A percentile compares a stretch with the other conserved stretches of the same genome.
phyloP scores from a whole-genome alignment of 352 stramenopile species.

The Globisporangium uncinulatum region DNA sequence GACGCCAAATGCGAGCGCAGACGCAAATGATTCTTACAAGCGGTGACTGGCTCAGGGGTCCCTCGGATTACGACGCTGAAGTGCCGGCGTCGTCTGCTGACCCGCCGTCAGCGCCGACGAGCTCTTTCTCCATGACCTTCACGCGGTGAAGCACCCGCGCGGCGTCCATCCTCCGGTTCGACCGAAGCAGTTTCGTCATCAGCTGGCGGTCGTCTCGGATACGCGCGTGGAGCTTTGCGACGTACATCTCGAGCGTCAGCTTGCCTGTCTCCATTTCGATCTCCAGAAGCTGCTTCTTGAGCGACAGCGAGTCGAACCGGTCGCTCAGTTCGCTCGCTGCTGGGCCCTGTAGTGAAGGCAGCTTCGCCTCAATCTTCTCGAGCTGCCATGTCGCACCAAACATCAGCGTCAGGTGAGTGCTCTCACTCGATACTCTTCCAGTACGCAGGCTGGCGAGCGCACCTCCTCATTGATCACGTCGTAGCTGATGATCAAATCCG shows the following conservation, averaged over 20 bases:
- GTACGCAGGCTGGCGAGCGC: background rate
- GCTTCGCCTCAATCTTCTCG: slow-evolving; percentile 52
- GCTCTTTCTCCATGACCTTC: slow-evolving; percentile 76
- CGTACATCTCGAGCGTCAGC: slow-evolving; percentile 68
- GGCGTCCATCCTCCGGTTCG: slow-evolving; percentile 44
- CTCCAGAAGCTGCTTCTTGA: slow-evolving; percentile 80
- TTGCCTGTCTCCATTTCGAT: slow-evolving; percentile 82
- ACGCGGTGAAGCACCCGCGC: slow-evolving; percentile 66
- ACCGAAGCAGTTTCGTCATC: slow-evolving; percentile 35
- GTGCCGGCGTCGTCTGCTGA: slow-evolving; percentile 5
- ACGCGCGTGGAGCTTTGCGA: slow-evolving; percentile 35
- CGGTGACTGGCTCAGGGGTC: background rate
- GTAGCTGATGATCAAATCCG: slow-evolving; percentile 80
- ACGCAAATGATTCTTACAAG: background rate
- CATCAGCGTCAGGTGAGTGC: background rate
- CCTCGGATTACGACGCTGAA: background rate
- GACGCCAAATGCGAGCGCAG: background rate
- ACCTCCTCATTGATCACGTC: slow-evolving; percentile 86
- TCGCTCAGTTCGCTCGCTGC: slow-evolving; percentile 35
- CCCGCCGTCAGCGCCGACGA: slow-evolving; percentile 32
- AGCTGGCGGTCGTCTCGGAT: slow-evolving; percentile 49
- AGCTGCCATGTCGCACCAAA: slow-evolving; percentile 27
- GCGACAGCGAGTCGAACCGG: slow-evolving; percentile 53
- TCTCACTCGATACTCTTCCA: background rate
- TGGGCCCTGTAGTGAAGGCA: slow-evolving; percentile 30